These are phyloP conservation scores for Rhododendron griersonianum DNA, from an alignment of 148 eudicot genomes.

Conservation along the genomic window DNA sequence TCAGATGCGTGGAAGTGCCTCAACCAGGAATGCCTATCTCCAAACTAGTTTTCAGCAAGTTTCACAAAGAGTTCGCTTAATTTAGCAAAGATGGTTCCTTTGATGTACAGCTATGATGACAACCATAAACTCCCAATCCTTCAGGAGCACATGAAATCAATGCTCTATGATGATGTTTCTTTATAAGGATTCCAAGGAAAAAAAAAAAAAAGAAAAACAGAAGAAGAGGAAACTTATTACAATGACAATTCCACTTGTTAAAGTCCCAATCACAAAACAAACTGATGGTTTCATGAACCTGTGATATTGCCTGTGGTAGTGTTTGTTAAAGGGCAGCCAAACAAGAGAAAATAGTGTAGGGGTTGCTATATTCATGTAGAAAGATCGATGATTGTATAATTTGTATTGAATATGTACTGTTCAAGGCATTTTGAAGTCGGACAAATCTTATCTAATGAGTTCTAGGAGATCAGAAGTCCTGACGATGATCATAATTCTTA, in stretches of 20 bases:
- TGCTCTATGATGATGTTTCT: constrained; percentile 9
- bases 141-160: constrained; percentile 19
- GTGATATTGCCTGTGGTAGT: too few species aligned
- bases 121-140: constrained; percentile 15
- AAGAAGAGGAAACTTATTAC: neutral
- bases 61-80: constrained; percentile 25
- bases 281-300: neutral
- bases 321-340: neutral
- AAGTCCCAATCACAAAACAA: neutral
- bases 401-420: too few species aligned
- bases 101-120: constrained; percentile 26
- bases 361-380: too few species aligned
- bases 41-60: constrained; percentile 1
- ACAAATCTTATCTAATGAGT: too few species aligned
- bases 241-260: neutral
- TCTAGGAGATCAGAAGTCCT: too few species aligned
- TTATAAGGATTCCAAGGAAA: neutral
- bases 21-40: constrained; percentile 22
- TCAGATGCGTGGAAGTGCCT: constrained; percentile 35
- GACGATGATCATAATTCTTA: too few species aligned
- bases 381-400: too few species aligned
- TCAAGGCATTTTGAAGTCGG: too few species aligned
- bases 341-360: too few species aligned
- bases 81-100: constrained; percentile 32
- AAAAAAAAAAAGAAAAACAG: neutral